Evolutionary conservation across 2,329 filamentous ascomycete genomes (phyloP), one percentile per base, ranked within the genome.

Genomic region (Aspergillus puulaauensis): DNA sequence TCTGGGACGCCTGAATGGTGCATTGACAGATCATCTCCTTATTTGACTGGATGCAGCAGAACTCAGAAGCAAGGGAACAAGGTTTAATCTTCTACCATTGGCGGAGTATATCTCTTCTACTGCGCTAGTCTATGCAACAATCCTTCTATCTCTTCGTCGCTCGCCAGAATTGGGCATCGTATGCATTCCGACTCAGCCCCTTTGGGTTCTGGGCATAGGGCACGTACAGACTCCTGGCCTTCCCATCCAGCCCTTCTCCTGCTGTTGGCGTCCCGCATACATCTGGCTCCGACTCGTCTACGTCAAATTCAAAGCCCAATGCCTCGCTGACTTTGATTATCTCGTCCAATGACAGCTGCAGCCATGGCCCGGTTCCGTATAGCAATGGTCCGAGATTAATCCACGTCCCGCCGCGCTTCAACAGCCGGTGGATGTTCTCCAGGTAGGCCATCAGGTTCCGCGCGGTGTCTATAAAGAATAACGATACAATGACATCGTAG

Each of bases 401-500:
- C 83, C 83, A 85, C 37, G 74, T 66, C 0, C 83, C 83, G 0
- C 81, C 82, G 0, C 68, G 66, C 44, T 72, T 76, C 3, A 86
- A 73, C 0, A 83, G 63, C 0, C 67, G 67, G 50, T 80, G 73
- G 44, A 85, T 85, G 0, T 78, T 83, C 37, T 85, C 81, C 6
- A 86, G 73, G 59, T 86, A 86, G 0, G 65, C 70, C 66, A 84
- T 75, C 1, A 85, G 66, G 54, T 86, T 86, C 0, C 82, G 77
- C 0, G 83, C 83, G 0, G 83, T 86, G 64, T 86, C 83, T 61
- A 86, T 85, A 69, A 86, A 86, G 70, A 85, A 86, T 44, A 84
- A 78, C 0, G 83, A 85, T 0, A 84, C 68, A 0, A 86, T 68
- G 1, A 78, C 73, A 53, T 86, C 82, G 65, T 76, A 85, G 4